phyloP scores from a whole-genome alignment of 2,329 filamentous ascomycete species.

The Claviceps monticola region DNA sequence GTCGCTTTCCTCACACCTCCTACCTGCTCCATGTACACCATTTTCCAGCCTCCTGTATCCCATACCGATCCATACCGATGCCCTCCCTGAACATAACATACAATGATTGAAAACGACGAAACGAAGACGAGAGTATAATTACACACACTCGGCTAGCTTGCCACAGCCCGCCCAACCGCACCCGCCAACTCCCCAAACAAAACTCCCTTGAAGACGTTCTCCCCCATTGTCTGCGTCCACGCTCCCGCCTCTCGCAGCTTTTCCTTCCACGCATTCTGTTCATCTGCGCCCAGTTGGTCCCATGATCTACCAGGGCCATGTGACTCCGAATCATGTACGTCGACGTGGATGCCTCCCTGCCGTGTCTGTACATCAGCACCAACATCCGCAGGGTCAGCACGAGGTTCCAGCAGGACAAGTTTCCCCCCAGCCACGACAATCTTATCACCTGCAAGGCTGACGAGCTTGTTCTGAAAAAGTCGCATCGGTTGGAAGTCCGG shows the following conservation, averaged over 20 bases:
- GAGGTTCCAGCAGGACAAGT: conserved; percentile 22
- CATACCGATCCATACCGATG: background rate
- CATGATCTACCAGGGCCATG: conserved; percentile 47
- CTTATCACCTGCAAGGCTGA: conserved; percentile 24
- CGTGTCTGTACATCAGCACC: conserved; percentile 5
- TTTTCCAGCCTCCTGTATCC: too few species aligned
- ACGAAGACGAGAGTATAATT: background rate
- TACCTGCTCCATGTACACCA: too few species aligned
- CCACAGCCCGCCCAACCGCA: conserved; percentile 39
- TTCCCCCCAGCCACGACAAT: conserved; percentile 21
- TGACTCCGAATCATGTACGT: conserved; percentile 30
- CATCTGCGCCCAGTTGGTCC: conserved; percentile 52
- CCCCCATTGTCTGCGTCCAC: conserved; percentile 68
- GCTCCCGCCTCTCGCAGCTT: conserved; percentile 56
- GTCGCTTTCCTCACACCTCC: too few species aligned
- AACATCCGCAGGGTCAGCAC: background rate
- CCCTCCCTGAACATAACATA: background rate
- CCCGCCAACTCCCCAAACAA: conserved; percentile 62
- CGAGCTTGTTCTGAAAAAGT: conserved; percentile 19
- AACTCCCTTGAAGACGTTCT: conserved; percentile 61
- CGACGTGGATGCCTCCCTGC: conserved; percentile 22
- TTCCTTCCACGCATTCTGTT: conserved; percentile 56
- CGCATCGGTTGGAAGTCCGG: conserved; percentile 13
- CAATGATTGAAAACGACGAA: background rate
- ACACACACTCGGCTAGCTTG: conserved; percentile 15